A percentile compares a stretch with the other conserved stretches of the same genome.
These are phyloP conservation scores for Omphalea diandra DNA, from an alignment of 441 rosid species.

Conservation along the genomic window DNA sequence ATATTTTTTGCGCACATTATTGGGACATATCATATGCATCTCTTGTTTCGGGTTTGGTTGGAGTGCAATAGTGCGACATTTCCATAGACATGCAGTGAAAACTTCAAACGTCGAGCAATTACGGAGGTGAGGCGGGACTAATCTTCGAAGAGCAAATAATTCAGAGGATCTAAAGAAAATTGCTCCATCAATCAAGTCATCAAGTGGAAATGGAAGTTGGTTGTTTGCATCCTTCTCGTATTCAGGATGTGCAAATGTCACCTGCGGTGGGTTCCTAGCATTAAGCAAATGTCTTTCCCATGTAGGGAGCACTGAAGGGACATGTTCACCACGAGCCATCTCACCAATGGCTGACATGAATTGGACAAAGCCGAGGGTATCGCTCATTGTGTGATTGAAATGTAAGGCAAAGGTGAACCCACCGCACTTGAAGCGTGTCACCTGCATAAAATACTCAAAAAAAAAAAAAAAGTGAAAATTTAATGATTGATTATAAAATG, in stretches of 20 bases:
- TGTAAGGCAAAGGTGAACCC: slow-evolving; percentile 46
- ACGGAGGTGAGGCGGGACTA: slow-evolving; percentile 24
- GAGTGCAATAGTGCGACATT: slow-evolving; percentile 38
- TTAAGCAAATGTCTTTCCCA: slow-evolving; percentile 38
- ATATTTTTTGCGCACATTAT: slow-evolving; percentile 27
- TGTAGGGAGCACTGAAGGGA: slow-evolving; percentile 34
- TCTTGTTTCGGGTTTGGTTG: slow-evolving; percentile 29
- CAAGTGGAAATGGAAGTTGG: neutral
- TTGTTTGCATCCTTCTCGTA: slow-evolving; percentile 17
- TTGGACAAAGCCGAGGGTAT: slow-evolving; percentile 39
- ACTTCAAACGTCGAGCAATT: slow-evolving; percentile 32
- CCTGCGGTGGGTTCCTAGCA: slow-evolving; percentile 22
- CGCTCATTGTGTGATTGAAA: slow-evolving; percentile 45
- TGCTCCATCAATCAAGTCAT: slow-evolving; percentile 19
- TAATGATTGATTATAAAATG: too few relatives aligned
- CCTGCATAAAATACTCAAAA: slow-evolving; percentile 35
- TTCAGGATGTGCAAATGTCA: slow-evolving; percentile 35
- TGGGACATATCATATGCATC: slow-evolving; percentile 28
- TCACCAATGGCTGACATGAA: slow-evolving; percentile 39
- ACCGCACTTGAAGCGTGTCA: slow-evolving; percentile 47
- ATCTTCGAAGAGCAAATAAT: slow-evolving; percentile 25
- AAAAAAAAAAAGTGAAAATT: too few relatives aligned
- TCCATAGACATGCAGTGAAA: slow-evolving; percentile 43
- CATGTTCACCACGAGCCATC: slow-evolving; percentile 33
- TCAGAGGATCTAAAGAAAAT: slow-evolving; percentile 33